A percentile compares a stretch with the other conserved stretches of the same genome.
phyloP scores from a whole-genome alignment of 2,329 filamentous ascomycete genomes.

The Pseudopyricularia javanii region DNA sequence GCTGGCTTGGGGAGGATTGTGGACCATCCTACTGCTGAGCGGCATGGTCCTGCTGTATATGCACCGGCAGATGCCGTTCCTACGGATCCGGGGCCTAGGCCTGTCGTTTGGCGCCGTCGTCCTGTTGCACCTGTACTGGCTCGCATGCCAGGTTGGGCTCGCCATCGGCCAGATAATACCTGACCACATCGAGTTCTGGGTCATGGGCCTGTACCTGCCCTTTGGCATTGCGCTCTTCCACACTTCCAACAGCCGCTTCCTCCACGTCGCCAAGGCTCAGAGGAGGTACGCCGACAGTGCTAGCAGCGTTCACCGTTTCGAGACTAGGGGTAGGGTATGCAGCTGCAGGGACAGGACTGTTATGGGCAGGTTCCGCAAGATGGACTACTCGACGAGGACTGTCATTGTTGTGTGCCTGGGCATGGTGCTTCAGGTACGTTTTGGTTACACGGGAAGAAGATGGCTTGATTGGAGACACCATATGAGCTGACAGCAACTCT shows the following conservation, averaged over 20 bases:
- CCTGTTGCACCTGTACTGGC: slow-evolving; percentile 24
- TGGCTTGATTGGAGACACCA: not conserved
- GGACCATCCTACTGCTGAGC: not conserved
- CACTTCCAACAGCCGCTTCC: slow-evolving; percentile 39
- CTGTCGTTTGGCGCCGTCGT: slow-evolving; percentile 26
- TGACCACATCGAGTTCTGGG: slow-evolving; percentile 41
- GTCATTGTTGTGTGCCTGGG: not conserved
- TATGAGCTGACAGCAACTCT: not conserved
- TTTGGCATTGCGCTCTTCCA: slow-evolving; percentile 47
- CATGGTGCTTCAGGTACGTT: not conserved
- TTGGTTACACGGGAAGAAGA: too few relatives aligned
- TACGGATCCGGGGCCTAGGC: slow-evolving; percentile 27
- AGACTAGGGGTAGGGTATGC: not conserved
- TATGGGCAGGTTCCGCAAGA: not conserved
- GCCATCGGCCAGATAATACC: slow-evolving; percentile 12
- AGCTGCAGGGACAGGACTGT: not conserved
- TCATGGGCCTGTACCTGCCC: slow-evolving; percentile 47
- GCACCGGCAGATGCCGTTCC: not conserved
- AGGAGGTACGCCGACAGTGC: slow-evolving; percentile 17
- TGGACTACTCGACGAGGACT: not conserved
- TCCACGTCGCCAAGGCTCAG: slow-evolving; percentile 36
- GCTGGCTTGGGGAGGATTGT: not conserved
- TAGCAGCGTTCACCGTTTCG: slow-evolving; percentile 15
- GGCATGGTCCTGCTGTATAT: not conserved
- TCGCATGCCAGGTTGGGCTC: slow-evolving; percentile 28